Evolutionary conservation across 2,329 filamentous ascomycete species (phyloP).

Genomic region (Ceratocystis smalleyi): DNA sequence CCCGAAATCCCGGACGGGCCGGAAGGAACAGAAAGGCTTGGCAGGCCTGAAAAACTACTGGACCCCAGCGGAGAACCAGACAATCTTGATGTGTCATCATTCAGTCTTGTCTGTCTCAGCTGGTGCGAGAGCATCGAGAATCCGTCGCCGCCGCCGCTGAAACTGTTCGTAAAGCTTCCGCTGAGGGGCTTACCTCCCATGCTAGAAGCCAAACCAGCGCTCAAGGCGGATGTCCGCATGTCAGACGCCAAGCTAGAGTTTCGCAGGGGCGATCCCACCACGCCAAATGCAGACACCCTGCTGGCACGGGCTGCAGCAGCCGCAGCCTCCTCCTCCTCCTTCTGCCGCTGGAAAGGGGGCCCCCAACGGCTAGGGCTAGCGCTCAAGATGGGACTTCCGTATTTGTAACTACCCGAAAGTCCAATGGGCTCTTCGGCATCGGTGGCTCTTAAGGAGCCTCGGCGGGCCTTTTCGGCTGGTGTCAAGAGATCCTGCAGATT

Average conservation of each 20-base stretch:
- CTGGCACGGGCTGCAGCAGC: slow-evolving; percentile 18
- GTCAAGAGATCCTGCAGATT: slow-evolving; percentile 51
- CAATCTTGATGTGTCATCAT: slow-evolving; percentile 7
- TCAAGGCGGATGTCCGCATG: slow-evolving; percentile 2
- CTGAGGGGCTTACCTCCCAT: slow-evolving; percentile 6
- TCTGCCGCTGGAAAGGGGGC: slow-evolving; percentile 43
- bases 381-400: slow-evolving; percentile 42
- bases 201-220: slow-evolving; percentile 3
- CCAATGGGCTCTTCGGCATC: slow-evolving; percentile 34
- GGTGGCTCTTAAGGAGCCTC: slow-evolving; percentile 41
- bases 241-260: slow-evolving; percentile 46
- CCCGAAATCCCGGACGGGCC: background rate
- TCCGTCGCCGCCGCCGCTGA: slow-evolving; percentile 6
- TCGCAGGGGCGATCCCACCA: slow-evolving; percentile 49
- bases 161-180: slow-evolving; percentile 9
- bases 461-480: slow-evolving; percentile 49
- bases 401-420: slow-evolving; percentile 37
- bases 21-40: background rate
- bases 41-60: slow-evolving; percentile 2
- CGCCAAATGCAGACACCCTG: slow-evolving; percentile 43
- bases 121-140: slow-evolving; percentile 15
- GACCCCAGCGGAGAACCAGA: slow-evolving; percentile 8
- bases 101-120: slow-evolving; percentile 10
- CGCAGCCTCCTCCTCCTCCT: slow-evolving; percentile 35
- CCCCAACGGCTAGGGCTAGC: slow-evolving; percentile 48